Percentiles rank a stretch among this genome's conserved stretches.
Conservation (phyloP, 768 basidiomycete species). For the Hygrophorus russula region DNA sequence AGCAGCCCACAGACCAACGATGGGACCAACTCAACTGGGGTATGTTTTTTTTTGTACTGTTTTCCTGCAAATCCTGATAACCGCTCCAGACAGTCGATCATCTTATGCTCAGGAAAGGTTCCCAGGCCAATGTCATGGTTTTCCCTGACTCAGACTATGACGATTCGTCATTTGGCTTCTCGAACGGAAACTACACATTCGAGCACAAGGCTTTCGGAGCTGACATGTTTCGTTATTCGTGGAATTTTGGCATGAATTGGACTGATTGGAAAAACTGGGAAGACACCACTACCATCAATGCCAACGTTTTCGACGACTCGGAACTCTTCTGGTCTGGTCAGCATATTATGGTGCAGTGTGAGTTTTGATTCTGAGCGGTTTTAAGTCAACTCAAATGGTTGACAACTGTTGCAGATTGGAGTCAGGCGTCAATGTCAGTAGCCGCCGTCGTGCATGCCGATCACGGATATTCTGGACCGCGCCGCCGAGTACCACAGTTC, state of each 20-base stretch:
- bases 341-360: conserved; percentile 86
- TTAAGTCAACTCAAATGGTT: neutral
- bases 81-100: conserved; percentile 51
- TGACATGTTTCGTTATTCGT: conserved; percentile 78
- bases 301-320: conserved; percentile 38
- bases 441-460: conserved; percentile 73
- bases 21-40: conserved; percentile 40
- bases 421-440: conserved; percentile 47
- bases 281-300: conserved; percentile 52
- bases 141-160: conserved; percentile 80
- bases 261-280: conserved; percentile 74
- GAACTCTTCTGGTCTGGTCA: conserved; percentile 67
- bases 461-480: conserved; percentile 36
- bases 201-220: conserved; percentile 80
- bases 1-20: conserved; percentile 37
- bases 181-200: conserved; percentile 60
- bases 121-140: conserved; percentile 68
- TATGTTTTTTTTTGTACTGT: conserved; percentile 22
- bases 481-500: conserved; percentile 78
- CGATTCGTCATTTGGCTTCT: conserved; percentile 36
- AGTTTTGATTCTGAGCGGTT: conserved; percentile 19
- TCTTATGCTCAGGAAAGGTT: conserved; percentile 73
- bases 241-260: conserved; percentile 83
- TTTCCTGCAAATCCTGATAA: conserved; percentile 6
- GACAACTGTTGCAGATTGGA: conserved; percentile 53